phyloP scores from a whole-genome alignment of 1,284 basidiomycete genomes.

The Cryptococcus wingfieldii region DNA sequence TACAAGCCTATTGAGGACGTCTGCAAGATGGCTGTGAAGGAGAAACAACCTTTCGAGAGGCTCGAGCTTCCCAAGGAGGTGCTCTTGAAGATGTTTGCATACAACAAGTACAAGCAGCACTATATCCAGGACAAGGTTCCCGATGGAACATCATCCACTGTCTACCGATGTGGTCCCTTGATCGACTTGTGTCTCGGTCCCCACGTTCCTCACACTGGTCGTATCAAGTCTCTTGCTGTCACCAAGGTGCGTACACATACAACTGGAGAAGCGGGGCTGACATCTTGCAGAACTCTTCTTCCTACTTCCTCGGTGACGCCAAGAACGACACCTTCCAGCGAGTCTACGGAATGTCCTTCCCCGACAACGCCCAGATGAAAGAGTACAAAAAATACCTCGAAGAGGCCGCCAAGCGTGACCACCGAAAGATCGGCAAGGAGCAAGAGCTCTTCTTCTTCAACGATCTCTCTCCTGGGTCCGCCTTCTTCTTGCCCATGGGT shows the following conservation, averaged over 20 bases:
- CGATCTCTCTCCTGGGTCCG: conserved; percentile 88
- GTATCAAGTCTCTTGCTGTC: conserved; percentile 93
- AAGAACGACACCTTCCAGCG: conserved; percentile 95
- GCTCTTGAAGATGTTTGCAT: conserved; percentile 96
- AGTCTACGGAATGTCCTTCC: conserved; percentile 98
- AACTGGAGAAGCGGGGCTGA: neutral
- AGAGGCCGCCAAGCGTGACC: conserved; percentile 96
- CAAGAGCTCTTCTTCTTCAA: conserved; percentile 99
- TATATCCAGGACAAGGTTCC: conserved; percentile 94
- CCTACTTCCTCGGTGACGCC: conserved; percentile 94
- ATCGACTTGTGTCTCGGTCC: conserved; percentile 96
- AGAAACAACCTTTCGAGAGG: conserved; percentile 96
- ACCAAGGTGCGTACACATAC: conserved; percentile 63
- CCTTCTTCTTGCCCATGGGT: conserved; percentile 96
- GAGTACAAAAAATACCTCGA: conserved; percentile 96
- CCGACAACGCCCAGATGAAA: conserved; percentile 89
- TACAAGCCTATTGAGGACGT: conserved; percentile 88
- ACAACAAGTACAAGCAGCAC: conserved; percentile 98
- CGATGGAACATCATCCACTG: conserved; percentile 94
- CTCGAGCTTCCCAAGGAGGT: conserved; percentile 90
- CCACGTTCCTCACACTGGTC: conserved; percentile 95
- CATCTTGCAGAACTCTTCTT: conserved; percentile 76
- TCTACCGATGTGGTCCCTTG: conserved; percentile 98
- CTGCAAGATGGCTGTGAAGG: conserved; percentile 83
- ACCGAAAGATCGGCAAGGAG: conserved; percentile 91